phyloP scores from a whole-genome alignment of 2,329 filamentous ascomycete genomes.

The Neocatenulostroma microsporum region DNA sequence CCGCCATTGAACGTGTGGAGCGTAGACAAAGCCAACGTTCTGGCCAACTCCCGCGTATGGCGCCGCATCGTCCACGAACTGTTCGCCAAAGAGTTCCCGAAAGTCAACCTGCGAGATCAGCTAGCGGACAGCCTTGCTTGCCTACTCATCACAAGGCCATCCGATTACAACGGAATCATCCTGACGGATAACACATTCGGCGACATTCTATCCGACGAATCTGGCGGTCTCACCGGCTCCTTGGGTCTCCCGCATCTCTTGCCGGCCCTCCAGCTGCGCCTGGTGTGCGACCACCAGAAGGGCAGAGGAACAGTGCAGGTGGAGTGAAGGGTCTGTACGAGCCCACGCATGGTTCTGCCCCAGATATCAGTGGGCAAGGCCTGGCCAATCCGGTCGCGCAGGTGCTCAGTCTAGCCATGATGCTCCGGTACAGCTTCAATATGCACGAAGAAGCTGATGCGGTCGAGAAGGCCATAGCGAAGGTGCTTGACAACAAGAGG shows the following conservation, averaged over 20 bases:
- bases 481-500: conserved; percentile 47
- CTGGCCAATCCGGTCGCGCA: conserved; percentile 27
- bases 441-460: conserved; percentile 30
- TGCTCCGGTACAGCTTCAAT: conserved; percentile 30
- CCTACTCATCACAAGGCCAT: conserved; percentile 42
- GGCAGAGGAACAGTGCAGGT: conserved; percentile 33
- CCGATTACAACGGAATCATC: conserved; percentile 43
- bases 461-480: conserved; percentile 46
- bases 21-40: conserved; percentile 48
- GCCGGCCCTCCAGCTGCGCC: conserved; percentile 20
- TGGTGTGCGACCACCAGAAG: conserved; percentile 13
- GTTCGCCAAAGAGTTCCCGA: conserved; percentile 38
- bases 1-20: conserved; percentile 39
- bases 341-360: conserved; percentile 28
- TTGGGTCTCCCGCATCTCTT: conserved; percentile 36
- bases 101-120: conserved; percentile 40
- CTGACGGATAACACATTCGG: conserved; percentile 45
- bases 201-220: conserved; percentile 42
- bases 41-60: conserved; percentile 46
- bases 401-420: conserved; percentile 28
- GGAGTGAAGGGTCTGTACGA: conserved; percentile 33
- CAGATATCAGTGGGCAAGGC: conserved; percentile 28
- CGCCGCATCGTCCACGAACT: conserved; percentile 36
- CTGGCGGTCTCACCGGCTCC: conserved; percentile 41
- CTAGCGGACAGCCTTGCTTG: conserved; percentile 44